Evolutionary conservation across 2,329 filamentous ascomycete genomes (phyloP), one percentile per base, ranked within the genome.

Genomic region (Stromatinia cepivora): DNA sequence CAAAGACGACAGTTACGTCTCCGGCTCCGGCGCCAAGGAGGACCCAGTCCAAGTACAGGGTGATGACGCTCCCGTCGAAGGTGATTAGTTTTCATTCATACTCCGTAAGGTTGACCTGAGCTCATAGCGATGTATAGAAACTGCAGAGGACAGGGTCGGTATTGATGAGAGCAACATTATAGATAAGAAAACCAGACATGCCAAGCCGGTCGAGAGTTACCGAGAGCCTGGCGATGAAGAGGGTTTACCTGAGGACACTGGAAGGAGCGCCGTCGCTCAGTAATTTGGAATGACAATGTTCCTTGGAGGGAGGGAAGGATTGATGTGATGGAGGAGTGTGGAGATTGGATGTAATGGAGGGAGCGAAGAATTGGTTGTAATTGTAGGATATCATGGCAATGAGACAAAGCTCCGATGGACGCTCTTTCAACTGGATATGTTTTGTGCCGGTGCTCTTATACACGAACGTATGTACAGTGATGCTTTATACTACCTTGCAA

Each of bases 181-280:
- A 6, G 25, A 57, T 15, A 36, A 39, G 13, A 59, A 46, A n/a
- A 59, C 34, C 13, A 70, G 61, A 45, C 34, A 39, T 13, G 36
- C 64, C 20, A 64, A 66, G 64, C 68, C 70, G 1, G 70, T 70
- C 20, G 66, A 61, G 3, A 57, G 34, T 28, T 78, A 77, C 46
- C 64, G 65, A 9, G 75, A 77, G 71, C 77, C 76, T 2, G 75
- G 70, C 22, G 76, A 77, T 66, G 73, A 75, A 36, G 76, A 77
- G 66, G 74, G 74, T 11, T 52, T 77, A 15, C 72, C 71, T 36
- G 59, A 62, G 15, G 25, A 74, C 63, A 71, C 71, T 69, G 72
- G 70, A 25, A 73, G 36, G 13, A 68, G 36, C 53, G 56, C 66
- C 9, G 42, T 31, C 36, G 57, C 57, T 17, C 66, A 54, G 34